A percentile compares a stretch with the other conserved stretches of the same genome.
Evolutionary conservation across 1,139 yeast species (phyloP).

Genomic region (Suhomyces terraborum): DNA sequence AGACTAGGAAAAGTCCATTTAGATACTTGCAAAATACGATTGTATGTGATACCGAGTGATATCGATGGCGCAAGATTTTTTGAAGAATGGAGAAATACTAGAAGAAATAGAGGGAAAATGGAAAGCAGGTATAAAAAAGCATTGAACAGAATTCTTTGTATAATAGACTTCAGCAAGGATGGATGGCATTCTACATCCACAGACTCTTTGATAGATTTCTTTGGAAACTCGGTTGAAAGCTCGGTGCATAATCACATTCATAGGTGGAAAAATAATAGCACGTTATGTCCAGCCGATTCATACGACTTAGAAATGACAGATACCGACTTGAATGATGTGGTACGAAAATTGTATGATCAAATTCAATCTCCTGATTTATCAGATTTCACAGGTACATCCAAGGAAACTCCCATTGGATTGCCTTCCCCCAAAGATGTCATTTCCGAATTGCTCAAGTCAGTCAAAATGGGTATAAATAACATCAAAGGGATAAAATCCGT

Average conservation of each 20-base stretch:
- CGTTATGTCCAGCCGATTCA: background rate
- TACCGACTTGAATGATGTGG: slow-evolving; percentile 20
- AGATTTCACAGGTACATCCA: slow-evolving; percentile 9
- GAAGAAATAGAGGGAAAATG: slow-evolving; percentile 15
- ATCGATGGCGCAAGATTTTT: slow-evolving; percentile 36
- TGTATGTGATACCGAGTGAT: slow-evolving; percentile 54
- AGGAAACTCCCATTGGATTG: background rate
- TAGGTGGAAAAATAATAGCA: slow-evolving; percentile 29
- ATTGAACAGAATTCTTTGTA: slow-evolving; percentile 35
- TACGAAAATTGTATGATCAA: slow-evolving; percentile 39
- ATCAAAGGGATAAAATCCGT: slow-evolving; percentile 53
- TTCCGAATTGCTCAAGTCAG: background rate
- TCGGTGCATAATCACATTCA: slow-evolving; percentile 31
- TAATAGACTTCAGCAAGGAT: slow-evolving; percentile 40
- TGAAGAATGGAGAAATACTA: slow-evolving; percentile 32
- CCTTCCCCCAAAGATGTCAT: slow-evolving; percentile 6
- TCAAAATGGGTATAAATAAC: slow-evolving; percentile 4
- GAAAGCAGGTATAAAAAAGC: slow-evolving; percentile 31
- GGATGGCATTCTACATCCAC: slow-evolving; percentile 19
- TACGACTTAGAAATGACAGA: background rate
- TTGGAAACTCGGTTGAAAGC: background rate
- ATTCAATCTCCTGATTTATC: slow-evolving; percentile 43
- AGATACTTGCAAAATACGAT: slow-evolving; percentile 46
- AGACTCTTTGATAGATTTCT: slow-evolving; percentile 4
- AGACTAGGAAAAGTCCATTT: slow-evolving; percentile 13